These are phyloP conservation scores for Lactifluus subvellereus DNA, from an alignment of 768 basidiomycete genomes.

Conservation along the genomic window DNA sequence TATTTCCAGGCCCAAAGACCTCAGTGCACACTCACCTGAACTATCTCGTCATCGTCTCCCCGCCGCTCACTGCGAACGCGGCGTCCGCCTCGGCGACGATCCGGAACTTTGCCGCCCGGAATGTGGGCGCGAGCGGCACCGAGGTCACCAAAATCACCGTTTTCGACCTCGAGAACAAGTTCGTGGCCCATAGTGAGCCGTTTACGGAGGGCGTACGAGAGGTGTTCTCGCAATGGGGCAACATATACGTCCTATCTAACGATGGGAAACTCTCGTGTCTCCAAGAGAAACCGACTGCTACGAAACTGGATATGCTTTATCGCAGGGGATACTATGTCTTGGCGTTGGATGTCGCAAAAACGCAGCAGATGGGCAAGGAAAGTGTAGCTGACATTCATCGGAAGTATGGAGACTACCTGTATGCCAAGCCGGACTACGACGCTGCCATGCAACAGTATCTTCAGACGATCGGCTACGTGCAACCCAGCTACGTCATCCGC, in stretches of 20 bases:
- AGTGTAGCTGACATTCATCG: slow-evolving; percentile 85
- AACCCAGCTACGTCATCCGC: slow-evolving; percentile 94
- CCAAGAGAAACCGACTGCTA: slow-evolving; percentile 71
- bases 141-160: slow-evolving; percentile 79
- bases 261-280: slow-evolving; percentile 71
- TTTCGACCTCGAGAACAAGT: slow-evolving; percentile 88
- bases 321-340: slow-evolving; percentile 70
- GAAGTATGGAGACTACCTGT: slow-evolving; percentile 88
- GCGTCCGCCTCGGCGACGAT: slow-evolving; percentile 67
- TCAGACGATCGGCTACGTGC: slow-evolving; percentile 81
- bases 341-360: slow-evolving; percentile 78
- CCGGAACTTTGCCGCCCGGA: slow-evolving; percentile 60
- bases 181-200: slow-evolving; percentile 76
- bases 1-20: slow-evolving; percentile 59
- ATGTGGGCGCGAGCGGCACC: slow-evolving; percentile 38
- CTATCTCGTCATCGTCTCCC: slow-evolving; percentile 87
- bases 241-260: slow-evolving; percentile 71
- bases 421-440: slow-evolving; percentile 87
- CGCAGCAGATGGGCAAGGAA: slow-evolving; percentile 63
- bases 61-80: slow-evolving; percentile 66
- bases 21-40: slow-evolving; percentile 73
- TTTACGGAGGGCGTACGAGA: slow-evolving; percentile 81
- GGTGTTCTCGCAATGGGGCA: slow-evolving; percentile 75
- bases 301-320: slow-evolving; percentile 85
- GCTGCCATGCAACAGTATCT: slow-evolving; percentile 90